Base-by-base conservation (phyloP, 768 basidiomycete genomes). In the Lactifluus hygrophoroides region DNA sequence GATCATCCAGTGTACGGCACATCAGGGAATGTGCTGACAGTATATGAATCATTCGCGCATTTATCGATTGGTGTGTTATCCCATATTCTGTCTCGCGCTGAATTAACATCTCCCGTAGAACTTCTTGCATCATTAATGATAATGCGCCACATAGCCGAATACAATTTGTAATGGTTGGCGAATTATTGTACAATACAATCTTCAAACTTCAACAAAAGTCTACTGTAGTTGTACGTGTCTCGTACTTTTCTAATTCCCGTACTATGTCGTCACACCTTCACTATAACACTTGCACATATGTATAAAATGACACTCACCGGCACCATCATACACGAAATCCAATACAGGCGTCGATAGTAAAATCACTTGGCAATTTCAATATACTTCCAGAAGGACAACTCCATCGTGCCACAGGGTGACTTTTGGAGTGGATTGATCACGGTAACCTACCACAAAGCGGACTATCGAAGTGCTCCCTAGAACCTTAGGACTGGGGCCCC, bases 11-110 rank as follows among this genome's bases (percentile, higher is more conserved):
- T 75, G n/a, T 85, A 80, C 64, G 75, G 77, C 49, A 77, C 80
- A 21, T 84, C 84, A 34, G 85, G 85, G 13, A 82, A 86, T 65
- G 80, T 75, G 19, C 65, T 87, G 53, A 82, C 80, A 4, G 74
- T 86, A 21, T 77, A 81, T 58, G 82, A 86, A 57, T 69, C 75
- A 4, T 85, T 73, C 66, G 73, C 73, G 1, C 74, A 77, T 58
- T 66, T 86, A 28, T 75, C 79, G 11, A 66, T 81, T 45, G 85
- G 85, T 83, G 64, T 63, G 81, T 61, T 14, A 14, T 3, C 13
- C n/a, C 32, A 16, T 35, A 23, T 23, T 30, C 13, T 17, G 23
- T 19, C 17, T 11, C 32, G 5, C 16, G 28, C 42, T 48, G 42
- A 49, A 48, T 34, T 21, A 48, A 44, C 17, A 21, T 42, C 35